Conservation (phyloP, 371 early-diverging fungal genomes). For the Mortierella sp. region DNA sequence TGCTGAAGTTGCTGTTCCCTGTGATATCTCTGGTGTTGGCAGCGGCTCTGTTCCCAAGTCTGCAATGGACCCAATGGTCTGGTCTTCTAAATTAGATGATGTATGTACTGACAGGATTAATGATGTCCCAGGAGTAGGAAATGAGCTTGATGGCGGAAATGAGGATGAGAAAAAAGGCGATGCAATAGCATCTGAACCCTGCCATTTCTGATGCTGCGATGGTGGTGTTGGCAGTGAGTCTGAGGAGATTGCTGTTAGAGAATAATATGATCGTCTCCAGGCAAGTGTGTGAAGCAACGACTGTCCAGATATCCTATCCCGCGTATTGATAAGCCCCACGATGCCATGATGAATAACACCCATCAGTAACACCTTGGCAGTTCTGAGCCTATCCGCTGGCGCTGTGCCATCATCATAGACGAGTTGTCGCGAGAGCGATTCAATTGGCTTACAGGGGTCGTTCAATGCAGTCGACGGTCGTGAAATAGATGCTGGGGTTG, state of each 20-base stretch:
- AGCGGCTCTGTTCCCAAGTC: not conserved
- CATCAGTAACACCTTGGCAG: slow-evolving; percentile 30
- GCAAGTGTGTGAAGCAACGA: slow-evolving; percentile 34
- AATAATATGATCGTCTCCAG: slow-evolving; percentile 31
- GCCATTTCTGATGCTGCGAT: not conserved
- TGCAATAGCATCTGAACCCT: not conserved
- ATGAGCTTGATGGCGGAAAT: slow-evolving; percentile 6
- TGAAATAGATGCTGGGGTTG: not conserved
- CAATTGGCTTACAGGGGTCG: slow-evolving; percentile 21
- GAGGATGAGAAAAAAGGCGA: slow-evolving; percentile 15
- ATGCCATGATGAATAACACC: slow-evolving; percentile 36
- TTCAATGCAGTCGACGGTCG: not conserved
- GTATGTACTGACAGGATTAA: not conserved
- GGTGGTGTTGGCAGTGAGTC: slow-evolving; percentile 31
- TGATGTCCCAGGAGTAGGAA: not conserved
- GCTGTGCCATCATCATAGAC: slow-evolving; percentile 3
- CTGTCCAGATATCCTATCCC: slow-evolving; percentile 37
- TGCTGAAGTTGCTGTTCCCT: slow-evolving; percentile 18
- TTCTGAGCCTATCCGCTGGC: slow-evolving; percentile 8
- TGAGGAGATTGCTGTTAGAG: slow-evolving; percentile 12
- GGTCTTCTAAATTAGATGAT: not conserved
- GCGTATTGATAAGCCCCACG: slow-evolving; percentile 38
- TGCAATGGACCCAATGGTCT: not conserved
- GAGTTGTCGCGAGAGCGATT: slow-evolving; percentile 29
- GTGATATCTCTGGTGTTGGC: not conserved